Percentiles rank a stretch among this genome's conserved stretches.
Conservation (phyloP, 1,139 yeast genomes). For the Saccharomycopsis phalli region DNA sequence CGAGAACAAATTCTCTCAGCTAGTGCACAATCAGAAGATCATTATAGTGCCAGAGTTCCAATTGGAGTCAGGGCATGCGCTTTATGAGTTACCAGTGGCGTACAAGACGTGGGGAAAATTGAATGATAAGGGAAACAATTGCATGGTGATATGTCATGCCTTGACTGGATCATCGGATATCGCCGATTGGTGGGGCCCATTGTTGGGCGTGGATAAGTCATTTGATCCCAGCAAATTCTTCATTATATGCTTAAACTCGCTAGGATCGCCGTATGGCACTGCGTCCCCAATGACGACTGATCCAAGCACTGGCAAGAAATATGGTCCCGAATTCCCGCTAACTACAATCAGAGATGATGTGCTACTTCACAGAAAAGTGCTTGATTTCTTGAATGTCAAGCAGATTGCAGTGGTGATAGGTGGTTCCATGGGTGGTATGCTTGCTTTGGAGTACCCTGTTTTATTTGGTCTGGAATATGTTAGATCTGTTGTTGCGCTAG, state of each 20-base stretch:
- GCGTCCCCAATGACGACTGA: slow-evolving; percentile 83
- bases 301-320: slow-evolving; percentile 60
- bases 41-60: slow-evolving; percentile 69
- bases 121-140: slow-evolving; percentile 59
- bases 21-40: slow-evolving; percentile 75
- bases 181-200: slow-evolving; percentile 98
- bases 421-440: slow-evolving; percentile 99
- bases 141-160: slow-evolving; percentile 86
- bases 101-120: slow-evolving; percentile 92
- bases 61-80: slow-evolving; percentile 75
- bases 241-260: slow-evolving; percentile 76
- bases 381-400: slow-evolving; percentile 64
- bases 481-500: slow-evolving; percentile 67
- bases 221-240: slow-evolving; percentile 86
- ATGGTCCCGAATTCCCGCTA: slow-evolving; percentile 92
- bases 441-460: slow-evolving; percentile 74
- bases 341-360: slow-evolving; percentile 91
- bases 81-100: slow-evolving; percentile 78
- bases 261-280: slow-evolving; percentile 95
- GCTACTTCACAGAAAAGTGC: slow-evolving; percentile 62
- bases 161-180: slow-evolving; percentile 93
- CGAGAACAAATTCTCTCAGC: slow-evolving; percentile 55
- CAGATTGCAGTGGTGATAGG: slow-evolving; percentile 82
- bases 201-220: slow-evolving; percentile 76
- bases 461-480: slow-evolving; percentile 68